Evolutionary conservation across 495 filamentous ascomycete genomes (phyloP).

Genomic region (Neurospora sp.): DNA sequence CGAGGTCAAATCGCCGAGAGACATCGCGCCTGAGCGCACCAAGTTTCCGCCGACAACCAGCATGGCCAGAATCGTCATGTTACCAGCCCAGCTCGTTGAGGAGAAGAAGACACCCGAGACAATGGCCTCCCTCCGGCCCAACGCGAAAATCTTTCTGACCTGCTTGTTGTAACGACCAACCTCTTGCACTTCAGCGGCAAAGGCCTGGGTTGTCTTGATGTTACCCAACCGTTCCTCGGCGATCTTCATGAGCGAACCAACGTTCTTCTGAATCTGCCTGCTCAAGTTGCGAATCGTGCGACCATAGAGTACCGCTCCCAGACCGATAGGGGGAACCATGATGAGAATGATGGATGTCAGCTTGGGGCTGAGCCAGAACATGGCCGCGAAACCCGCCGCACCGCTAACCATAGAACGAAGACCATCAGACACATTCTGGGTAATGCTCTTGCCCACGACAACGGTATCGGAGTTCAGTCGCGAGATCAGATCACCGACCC

Average conservation of each 20-base stretch:
- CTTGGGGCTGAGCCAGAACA: slow-evolving; percentile 89
- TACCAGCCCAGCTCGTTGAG: slow-evolving; percentile 77
- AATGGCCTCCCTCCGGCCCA: slow-evolving; percentile 76
- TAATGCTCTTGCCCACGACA: slow-evolving; percentile 96
- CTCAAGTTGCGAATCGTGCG: slow-evolving; percentile 77
- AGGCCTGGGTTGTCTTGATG: slow-evolving; percentile 90
- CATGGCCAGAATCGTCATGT: slow-evolving; percentile 90
- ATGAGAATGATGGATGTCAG: slow-evolving; percentile 76
- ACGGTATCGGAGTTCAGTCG: slow-evolving; percentile 91
- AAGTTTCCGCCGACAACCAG: slow-evolving; percentile 85
- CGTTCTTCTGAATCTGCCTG: slow-evolving; percentile 81
- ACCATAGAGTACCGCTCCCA: slow-evolving; percentile 86
- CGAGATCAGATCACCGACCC: slow-evolving; percentile 92
- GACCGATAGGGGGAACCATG: slow-evolving; percentile 85
- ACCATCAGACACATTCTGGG: slow-evolving; percentile 93
- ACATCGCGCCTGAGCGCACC: slow-evolving; percentile 77
- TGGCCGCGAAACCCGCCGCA: slow-evolving; percentile 73
- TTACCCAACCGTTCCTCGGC: slow-evolving; percentile 94
- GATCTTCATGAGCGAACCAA: slow-evolving; percentile 88
- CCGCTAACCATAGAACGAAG: slow-evolving; percentile 82
- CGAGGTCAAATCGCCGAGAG: slow-evolving; percentile 85
- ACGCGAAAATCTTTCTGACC: slow-evolving; percentile 79
- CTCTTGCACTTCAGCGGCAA: slow-evolving; percentile 85
- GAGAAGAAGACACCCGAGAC: slow-evolving; percentile 90
- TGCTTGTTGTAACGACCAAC: slow-evolving; percentile 84